phyloP scores from a whole-genome alignment of 192 early-diverging fungal genomes.

The Rhizophagus prolifer region DNA sequence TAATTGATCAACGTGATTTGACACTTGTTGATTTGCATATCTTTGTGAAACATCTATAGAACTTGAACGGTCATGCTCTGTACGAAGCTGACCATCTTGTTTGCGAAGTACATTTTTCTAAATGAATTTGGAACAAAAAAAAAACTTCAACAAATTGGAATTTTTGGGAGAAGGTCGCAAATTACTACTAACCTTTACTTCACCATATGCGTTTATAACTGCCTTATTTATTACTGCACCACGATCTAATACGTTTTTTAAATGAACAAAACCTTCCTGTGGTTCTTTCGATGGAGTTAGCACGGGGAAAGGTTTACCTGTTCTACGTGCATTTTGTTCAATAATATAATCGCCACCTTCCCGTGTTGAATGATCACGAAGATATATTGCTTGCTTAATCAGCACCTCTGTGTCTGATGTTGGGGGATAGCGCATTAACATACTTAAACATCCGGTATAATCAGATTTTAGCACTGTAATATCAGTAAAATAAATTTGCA shows the following conservation, averaged over 20 bases:
- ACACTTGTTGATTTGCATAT: not conserved
- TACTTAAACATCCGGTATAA: conserved; percentile 62
- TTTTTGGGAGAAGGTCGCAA: not conserved
- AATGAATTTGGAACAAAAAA: no score
- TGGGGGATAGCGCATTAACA: conserved; percentile 62
- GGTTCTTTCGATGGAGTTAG: not conserved
- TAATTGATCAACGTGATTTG: not conserved
- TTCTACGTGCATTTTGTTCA: conserved; percentile 50
- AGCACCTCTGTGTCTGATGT: conserved; percentile 50
- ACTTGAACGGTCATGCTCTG: not conserved
- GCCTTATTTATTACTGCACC: conserved; percentile 56
- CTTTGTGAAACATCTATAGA: conserved; percentile 4
- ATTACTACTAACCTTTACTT: conserved; percentile 38
- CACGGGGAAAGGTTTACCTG: conserved; percentile 26
- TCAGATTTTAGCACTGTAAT: conserved; percentile 56
- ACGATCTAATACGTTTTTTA: conserved; percentile 56
- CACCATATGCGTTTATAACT: conserved; percentile 40
- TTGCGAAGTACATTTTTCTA: conserved; percentile 12
- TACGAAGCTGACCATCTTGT: conserved; percentile 32
- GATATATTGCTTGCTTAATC: conserved; percentile 63
- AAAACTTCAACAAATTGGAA: not conserved
- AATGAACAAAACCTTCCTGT: conserved; percentile 46
- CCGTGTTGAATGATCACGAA: conserved; percentile 55
- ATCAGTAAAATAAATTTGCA: not conserved
- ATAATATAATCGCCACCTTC: conserved; percentile 55